Evolutionary conservation across 345 rosid species (phyloP).

Genomic region (Murraya paniculata): DNA sequence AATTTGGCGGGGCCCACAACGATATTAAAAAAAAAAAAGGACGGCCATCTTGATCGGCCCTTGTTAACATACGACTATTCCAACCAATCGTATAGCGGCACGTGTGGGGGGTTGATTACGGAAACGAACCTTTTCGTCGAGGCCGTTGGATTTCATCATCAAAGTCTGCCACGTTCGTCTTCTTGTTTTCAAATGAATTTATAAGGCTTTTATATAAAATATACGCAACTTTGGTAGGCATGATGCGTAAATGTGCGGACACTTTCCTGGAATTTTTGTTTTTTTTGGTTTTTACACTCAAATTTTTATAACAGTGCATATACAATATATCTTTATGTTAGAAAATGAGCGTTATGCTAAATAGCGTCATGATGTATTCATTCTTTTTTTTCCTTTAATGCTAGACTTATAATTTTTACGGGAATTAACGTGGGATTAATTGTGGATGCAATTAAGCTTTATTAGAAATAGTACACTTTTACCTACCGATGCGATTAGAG

Average conservation of each 20-base stretch:
- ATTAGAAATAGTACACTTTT: not conserved
- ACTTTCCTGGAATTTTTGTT: no score
- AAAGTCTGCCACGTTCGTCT: not conserved
- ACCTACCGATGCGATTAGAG: not conserved
- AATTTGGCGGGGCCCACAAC: not conserved
- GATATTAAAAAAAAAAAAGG: no score
- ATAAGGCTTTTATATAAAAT: no score
- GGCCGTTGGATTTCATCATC: conserved; percentile 1
- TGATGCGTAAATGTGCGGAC: no score
- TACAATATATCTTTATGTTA: no score
- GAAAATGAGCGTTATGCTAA: no score
- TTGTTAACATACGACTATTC: not conserved
- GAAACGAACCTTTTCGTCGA: not conserved
- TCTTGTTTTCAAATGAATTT: no score
- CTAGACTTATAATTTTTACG: not conserved
- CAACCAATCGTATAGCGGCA: not conserved
- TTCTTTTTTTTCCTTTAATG: no score
- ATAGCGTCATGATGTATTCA: no score
- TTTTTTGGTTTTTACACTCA: no score
- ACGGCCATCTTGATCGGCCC: not conserved
- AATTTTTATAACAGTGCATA: no score
- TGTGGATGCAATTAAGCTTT: not conserved
- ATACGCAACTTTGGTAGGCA: no score
- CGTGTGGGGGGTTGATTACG: not conserved
- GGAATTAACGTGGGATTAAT: not conserved